Conservation (phyloP, 2,329 filamentous ascomycete genomes). For the Penicillium sclerotiorum region DNA sequence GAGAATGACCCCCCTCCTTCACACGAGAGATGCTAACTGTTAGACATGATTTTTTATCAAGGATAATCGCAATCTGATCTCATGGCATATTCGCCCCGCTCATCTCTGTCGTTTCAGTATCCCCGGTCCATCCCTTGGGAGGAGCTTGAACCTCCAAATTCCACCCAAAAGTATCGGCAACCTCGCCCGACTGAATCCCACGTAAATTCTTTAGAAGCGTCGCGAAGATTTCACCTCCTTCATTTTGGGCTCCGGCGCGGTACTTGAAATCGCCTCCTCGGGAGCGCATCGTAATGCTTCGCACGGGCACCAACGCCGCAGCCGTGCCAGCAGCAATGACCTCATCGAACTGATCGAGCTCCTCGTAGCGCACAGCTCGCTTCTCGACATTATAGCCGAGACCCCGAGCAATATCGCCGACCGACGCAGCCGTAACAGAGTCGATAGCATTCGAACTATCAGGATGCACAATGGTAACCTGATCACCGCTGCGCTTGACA, state of each 20-base stretch:
- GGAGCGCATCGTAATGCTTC: conserved; percentile 76
- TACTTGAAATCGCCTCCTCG: conserved; percentile 60
- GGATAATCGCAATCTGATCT: not conserved
- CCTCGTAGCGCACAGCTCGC: conserved; percentile 63
- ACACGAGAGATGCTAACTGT: too few species aligned
- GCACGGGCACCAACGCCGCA: conserved; percentile 86
- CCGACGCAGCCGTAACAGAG: conserved; percentile 79
- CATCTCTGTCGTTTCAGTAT: conserved; percentile 19
- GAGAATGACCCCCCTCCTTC: conserved; percentile 1
- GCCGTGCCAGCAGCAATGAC: conserved; percentile 92
- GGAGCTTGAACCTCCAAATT: conserved; percentile 45
- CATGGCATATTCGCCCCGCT: conserved; percentile 33
- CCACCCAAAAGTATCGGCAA: conserved; percentile 79
- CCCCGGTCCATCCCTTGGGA: conserved; percentile 35
- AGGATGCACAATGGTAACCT: conserved; percentile 78
- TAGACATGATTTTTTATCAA: not conserved
- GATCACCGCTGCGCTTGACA: conserved; percentile 61
- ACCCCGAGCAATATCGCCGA: conserved; percentile 71
- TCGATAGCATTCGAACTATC: conserved; percentile 86
- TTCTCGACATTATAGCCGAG: conserved; percentile 86
- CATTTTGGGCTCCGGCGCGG: conserved; percentile 43
- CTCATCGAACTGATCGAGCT: conserved; percentile 68
- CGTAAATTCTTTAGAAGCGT: conserved; percentile 76
- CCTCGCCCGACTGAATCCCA: conserved; percentile 81
- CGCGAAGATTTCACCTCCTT: conserved; percentile 68